These are phyloP conservation scores for Tetracentron sinense DNA, from an alignment of 164 flowering plant genomes.

Conservation along the genomic window DNA sequence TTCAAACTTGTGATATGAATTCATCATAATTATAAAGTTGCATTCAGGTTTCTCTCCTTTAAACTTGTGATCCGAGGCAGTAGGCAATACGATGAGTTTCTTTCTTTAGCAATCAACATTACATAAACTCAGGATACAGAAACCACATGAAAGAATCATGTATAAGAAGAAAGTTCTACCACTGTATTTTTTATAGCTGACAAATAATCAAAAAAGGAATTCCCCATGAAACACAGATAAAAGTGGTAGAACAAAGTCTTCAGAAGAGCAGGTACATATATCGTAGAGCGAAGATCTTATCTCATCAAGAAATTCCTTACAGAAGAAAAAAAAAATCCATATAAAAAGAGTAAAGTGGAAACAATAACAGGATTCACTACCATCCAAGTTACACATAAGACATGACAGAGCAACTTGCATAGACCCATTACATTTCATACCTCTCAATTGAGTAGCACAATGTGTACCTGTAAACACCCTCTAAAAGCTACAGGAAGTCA, in stretches of 20 bases:
- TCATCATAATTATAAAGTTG: too few species aligned
- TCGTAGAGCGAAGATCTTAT: background rate
- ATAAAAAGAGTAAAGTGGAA: background rate
- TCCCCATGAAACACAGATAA: too few species aligned
- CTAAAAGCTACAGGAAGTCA: slow-evolving; percentile 22
- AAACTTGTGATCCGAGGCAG: background rate
- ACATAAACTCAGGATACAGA: background rate
- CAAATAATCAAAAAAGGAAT: too few species aligned
- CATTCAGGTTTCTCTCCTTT: too few species aligned
- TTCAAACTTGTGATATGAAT: too few species aligned
- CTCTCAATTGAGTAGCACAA: slow-evolving; percentile 32
- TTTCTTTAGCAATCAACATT: background rate
- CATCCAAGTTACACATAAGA: background rate
- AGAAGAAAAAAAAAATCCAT: background rate
- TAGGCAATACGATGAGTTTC: background rate
- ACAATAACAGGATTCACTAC: background rate
- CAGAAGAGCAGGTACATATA: background rate
- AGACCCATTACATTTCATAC: slow-evolving; percentile 28
- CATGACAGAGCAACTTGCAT: slow-evolving; percentile 4
- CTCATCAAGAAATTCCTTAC: background rate
- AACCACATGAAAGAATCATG: too few species aligned
- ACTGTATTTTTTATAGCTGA: too few species aligned
- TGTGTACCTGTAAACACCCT: slow-evolving; percentile 27
- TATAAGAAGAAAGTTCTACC: too few species aligned
- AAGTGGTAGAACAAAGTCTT: background rate